Evolutionary conservation across 257 asterid species (phyloP).

Genomic region (Rauvolfia tetraphylla): DNA sequence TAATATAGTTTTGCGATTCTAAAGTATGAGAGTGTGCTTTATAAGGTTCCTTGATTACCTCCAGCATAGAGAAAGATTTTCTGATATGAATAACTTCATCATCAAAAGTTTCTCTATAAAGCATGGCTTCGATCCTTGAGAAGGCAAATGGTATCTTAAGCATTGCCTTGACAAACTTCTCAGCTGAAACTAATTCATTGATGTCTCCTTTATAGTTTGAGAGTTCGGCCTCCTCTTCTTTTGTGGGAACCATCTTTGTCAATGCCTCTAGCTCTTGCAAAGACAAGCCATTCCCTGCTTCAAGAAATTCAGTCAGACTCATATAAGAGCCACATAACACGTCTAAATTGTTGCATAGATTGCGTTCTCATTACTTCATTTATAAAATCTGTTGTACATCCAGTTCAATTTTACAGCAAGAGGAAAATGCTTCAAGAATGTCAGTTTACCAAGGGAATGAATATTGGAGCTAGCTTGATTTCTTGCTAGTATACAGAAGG

Average conservation of each 20-base stretch:
- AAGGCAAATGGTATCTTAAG: conserved; percentile 75
- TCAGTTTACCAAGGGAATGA: too few species aligned
- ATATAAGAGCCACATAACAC: background rate
- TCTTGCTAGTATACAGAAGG: background rate
- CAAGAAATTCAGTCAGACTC: background rate
- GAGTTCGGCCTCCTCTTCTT: conserved; percentile 77
- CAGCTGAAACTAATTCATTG: conserved; percentile 74
- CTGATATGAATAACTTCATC: conserved; percentile 82
- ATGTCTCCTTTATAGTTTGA: conserved; percentile 65
- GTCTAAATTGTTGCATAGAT: background rate
- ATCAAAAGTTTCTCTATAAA: conserved; percentile 74
- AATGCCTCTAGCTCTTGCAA: conserved; percentile 89
- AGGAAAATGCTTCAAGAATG: too few species aligned
- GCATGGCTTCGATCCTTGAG: conserved; percentile 81
- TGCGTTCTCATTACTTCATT: background rate
- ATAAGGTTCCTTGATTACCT: conserved; percentile 38
- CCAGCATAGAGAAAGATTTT: conserved; percentile 82
- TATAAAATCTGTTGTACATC: background rate
- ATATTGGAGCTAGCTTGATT: background rate
- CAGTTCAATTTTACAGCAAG: background rate
- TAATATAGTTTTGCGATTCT: background rate
- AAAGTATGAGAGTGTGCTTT: background rate
- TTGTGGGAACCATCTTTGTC: conserved; percentile 81
- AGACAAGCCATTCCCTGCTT: conserved; percentile 72
- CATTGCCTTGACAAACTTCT: conserved; percentile 73